Base-by-base conservation (phyloP, 352 stramenopile species). In the Phytophthora pisi region DNA sequence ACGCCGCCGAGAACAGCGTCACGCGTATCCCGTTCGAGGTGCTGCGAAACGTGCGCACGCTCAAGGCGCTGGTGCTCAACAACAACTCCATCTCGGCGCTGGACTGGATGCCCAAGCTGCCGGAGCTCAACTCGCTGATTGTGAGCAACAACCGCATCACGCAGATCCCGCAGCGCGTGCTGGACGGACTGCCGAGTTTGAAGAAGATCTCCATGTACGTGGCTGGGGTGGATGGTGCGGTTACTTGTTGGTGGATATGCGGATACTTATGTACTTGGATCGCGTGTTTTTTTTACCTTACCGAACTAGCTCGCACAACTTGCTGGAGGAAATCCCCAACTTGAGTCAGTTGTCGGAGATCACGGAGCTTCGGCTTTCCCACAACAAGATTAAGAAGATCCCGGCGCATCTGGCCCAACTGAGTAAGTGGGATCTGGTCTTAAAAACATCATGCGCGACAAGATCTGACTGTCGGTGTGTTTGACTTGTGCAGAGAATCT, bases 151-250 rank as follows among this genome's bases (percentile, higher is more conserved):
- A 96, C 59, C 83, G 85, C 51, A 93, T 96, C 55, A 65, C 77
- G 13, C 64, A 90, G 59, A 79, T 96, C 36, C 71, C 79, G 5
- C 67, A 82, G 30, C 84, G 84, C 7, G 78, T 81, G 10, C 57
- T 96, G 23, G 84, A 89, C 6, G 81, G 82, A 30, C 71, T 96
- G 16, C 86, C 87, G 11, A 86, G 77, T 34, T 66, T 96, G 2
- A 93, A 78, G 57, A 96, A 96, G 73, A 87, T 96, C 59, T 94
- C 86, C 36, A 91, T 96, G 88, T 93, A 77, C 47, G 76, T 72
- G 10, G 5, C 1, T 15, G 30, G 16, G 15, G 31, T 53, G 3
- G 20, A 57, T 16, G 34, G 34, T 16, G 5, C 10, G 68, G 30
- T 30, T 43, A 15, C 8, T 5, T 40, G 7, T n/a, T n/a, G 4